A percentile compares a stretch with the other conserved stretches of the same genome.
These are phyloP conservation scores for Calonectria hawksworthii DNA, from an alignment of 2,329 filamentous ascomycete genomes.

Conservation along the genomic window DNA sequence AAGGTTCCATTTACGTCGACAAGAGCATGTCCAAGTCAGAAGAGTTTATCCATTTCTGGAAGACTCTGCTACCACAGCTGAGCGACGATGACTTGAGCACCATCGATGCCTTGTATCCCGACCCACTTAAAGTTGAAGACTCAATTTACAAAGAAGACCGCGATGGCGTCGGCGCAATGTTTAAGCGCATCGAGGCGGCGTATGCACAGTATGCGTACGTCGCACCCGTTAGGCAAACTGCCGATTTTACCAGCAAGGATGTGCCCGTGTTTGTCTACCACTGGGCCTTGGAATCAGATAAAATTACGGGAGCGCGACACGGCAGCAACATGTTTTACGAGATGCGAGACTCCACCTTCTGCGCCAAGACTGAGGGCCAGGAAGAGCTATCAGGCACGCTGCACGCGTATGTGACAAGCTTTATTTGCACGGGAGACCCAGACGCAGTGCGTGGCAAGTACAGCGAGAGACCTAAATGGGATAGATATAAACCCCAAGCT, in stretches of 20 bases:
- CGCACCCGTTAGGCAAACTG: slow-evolving; percentile 65
- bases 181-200: slow-evolving; percentile 66
- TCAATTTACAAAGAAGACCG: slow-evolving; percentile 57
- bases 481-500: slow-evolving; percentile 45
- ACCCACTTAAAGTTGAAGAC: slow-evolving; percentile 56
- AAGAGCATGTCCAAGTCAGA: slow-evolving; percentile 58
- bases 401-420: slow-evolving; percentile 64
- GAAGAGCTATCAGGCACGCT: slow-evolving; percentile 57
- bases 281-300: slow-evolving; percentile 61
- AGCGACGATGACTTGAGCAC: slow-evolving; percentile 63
- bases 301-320: slow-evolving; percentile 61
- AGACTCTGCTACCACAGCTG: slow-evolving; percentile 70
- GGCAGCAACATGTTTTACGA: slow-evolving; percentile 65
- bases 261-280: slow-evolving; percentile 44
- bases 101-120: slow-evolving; percentile 72
- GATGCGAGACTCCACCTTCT: slow-evolving; percentile 53
- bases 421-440: slow-evolving; percentile 61
- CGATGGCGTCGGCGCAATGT: slow-evolving; percentile 61
- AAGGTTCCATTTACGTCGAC: slow-evolving; percentile 76
- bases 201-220: slow-evolving; percentile 70
- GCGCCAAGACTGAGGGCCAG: slow-evolving; percentile 54
- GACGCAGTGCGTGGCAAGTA: slow-evolving; percentile 46
- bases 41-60: slow-evolving; percentile 73
- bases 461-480: slow-evolving; percentile 52
- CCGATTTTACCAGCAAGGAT: slow-evolving; percentile 36